phyloP scores from a whole-genome alignment of 2,329 filamentous ascomycete genomes.

The Aspergillus sp. region DNA sequence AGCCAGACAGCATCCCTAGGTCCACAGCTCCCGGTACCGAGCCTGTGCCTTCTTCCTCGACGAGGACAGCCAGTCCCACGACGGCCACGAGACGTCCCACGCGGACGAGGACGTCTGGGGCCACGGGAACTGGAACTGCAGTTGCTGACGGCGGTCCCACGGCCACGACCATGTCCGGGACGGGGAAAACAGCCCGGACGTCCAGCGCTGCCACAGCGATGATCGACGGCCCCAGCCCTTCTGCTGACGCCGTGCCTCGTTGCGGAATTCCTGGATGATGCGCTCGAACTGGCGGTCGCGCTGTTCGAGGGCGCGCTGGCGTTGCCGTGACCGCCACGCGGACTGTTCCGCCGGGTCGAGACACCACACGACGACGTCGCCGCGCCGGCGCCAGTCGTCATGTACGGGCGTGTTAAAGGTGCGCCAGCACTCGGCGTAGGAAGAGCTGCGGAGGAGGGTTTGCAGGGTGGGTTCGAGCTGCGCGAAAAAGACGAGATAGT shows the following conservation, averaged over 20 bases:
- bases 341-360: constrained; percentile 36
- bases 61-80: not conserved
- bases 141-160: constrained; percentile 14
- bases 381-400: constrained; percentile 59
- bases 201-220: constrained; percentile 10
- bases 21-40: not conserved
- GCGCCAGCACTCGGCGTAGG: constrained; percentile 58
- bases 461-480: constrained; percentile 53
- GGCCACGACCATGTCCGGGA: constrained; percentile 20
- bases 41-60: not conserved
- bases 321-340: constrained; percentile 31
- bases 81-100: not conserved
- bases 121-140: constrained; percentile 12
- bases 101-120: not conserved
- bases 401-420: constrained; percentile 62
- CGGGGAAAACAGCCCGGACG: not conserved
- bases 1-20: not conserved
- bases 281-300: constrained; percentile 35
- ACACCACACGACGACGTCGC: constrained; percentile 64
- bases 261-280: constrained; percentile 31
- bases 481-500: constrained; percentile 55
- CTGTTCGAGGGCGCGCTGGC: constrained; percentile 18
- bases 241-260: constrained; percentile 14
- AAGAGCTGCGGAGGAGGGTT: constrained; percentile 40
- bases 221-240: constrained; percentile 8